Conservation (phyloP, 805 yeast genomes). For the Lachancea quebecensis region DNA sequence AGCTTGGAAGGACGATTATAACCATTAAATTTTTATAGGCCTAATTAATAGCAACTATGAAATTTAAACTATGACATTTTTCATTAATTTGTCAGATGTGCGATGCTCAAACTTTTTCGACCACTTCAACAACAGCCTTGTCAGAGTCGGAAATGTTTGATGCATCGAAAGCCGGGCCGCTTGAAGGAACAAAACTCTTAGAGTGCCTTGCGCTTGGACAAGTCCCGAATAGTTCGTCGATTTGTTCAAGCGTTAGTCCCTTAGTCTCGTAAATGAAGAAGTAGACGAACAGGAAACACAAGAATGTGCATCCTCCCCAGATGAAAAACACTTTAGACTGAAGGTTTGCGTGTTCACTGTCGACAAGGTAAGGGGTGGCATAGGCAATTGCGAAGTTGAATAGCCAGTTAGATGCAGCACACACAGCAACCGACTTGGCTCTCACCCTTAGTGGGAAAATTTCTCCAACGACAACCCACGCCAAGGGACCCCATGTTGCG, state of each 20-base stretch:
- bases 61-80: too few relatives aligned
- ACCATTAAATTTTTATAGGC: too few relatives aligned
- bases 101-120: conserved; percentile 10
- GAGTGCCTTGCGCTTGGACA: conserved; percentile 12
- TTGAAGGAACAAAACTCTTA: conserved; percentile 11
- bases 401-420: conserved; percentile 57
- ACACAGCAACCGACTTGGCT: conserved; percentile 50
- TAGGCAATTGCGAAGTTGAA: conserved; percentile 66
- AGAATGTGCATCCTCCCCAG: conserved; percentile 53
- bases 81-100: too few relatives aligned
- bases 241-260: conserved; percentile 76
- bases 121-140: conserved; percentile 10
- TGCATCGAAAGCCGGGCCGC: neutral
- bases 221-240: conserved; percentile 41
- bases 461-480: conserved; percentile 61
- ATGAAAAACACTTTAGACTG: conserved; percentile 61
- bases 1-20: too few relatives aligned
- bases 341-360: conserved; percentile 48
- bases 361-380: conserved; percentile 58
- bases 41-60: too few relatives aligned
- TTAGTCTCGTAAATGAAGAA: conserved; percentile 71
- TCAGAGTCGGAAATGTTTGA: conserved; percentile 5
- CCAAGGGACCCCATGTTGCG: conserved; percentile 70
- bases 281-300: conserved; percentile 55
- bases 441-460: conserved; percentile 67